Percentiles rank a stretch among this genome's conserved stretches.
These are phyloP conservation scores for Sugiyamaella smithiae DNA, from an alignment of 805 yeast species.

Conservation along the genomic window DNA sequence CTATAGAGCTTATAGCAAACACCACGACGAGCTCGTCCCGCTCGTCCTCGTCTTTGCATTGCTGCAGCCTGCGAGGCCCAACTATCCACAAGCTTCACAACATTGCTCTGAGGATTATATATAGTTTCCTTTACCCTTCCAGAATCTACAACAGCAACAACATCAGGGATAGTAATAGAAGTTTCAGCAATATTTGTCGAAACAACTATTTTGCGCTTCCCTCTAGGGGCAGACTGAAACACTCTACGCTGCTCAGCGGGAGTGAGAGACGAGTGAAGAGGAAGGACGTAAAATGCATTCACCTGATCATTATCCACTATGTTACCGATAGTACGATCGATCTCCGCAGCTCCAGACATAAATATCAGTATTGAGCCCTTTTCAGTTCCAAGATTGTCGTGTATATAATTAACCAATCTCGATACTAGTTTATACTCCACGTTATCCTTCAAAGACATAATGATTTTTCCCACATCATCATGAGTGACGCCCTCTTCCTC, in stretches of 20 bases:
- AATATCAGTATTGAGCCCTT: slow-evolving; percentile 80
- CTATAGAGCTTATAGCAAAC: slow-evolving; percentile 79
- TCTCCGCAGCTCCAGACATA: slow-evolving; percentile 89
- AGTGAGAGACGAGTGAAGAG: slow-evolving; percentile 84
- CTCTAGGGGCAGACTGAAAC: slow-evolving; percentile 53
- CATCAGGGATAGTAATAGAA: slow-evolving; percentile 92
- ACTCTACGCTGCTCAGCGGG: slow-evolving; percentile 81
- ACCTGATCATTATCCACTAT: slow-evolving; percentile 32
- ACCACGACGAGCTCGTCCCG: slow-evolving; percentile 92
- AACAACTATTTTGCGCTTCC: slow-evolving; percentile 72
- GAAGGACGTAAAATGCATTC: slow-evolving; percentile 48
- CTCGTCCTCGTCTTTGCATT: slow-evolving; percentile 91
- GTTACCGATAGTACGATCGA: slow-evolving; percentile 49
- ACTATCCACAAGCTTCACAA: slow-evolving; percentile 68
- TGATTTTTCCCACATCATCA: slow-evolving; percentile 30
- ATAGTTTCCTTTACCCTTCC: slow-evolving; percentile 80
- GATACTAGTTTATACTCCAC: slow-evolving; percentile 74
- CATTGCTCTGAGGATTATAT: slow-evolving; percentile 64
- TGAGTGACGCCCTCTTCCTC: slow-evolving; percentile 23
- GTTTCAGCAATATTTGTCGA: slow-evolving; percentile 97
- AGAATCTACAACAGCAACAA: slow-evolving; percentile 84
- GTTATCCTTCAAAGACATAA: slow-evolving; percentile 33
- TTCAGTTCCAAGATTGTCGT: slow-evolving; percentile 43
- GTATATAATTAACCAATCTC: slow-evolving; percentile 51
- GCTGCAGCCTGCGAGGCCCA: slow-evolving; percentile 93